Evolutionary conservation across 805 yeast species (phyloP).

Genomic region (Blastobotrys mokoenaii): DNA sequence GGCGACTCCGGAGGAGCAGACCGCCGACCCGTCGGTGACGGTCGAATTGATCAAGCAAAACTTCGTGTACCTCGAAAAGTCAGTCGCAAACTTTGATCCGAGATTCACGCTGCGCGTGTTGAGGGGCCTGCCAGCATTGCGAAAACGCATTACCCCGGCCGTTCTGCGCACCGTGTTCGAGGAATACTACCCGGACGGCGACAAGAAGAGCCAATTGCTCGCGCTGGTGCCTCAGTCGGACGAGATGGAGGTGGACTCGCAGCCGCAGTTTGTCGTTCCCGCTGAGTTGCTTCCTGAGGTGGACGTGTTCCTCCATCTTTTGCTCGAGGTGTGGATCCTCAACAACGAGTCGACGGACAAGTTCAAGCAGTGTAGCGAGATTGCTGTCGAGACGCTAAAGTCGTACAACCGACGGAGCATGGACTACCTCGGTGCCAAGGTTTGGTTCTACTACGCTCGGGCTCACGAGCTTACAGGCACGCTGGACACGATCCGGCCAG

Average conservation of each 20-base stretch:
- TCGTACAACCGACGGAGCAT: constrained; percentile 71
- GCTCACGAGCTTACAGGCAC: constrained; percentile 51
- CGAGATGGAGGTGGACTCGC: constrained; percentile 13
- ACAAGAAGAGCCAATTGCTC: constrained; percentile 33
- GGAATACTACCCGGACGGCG: constrained; percentile 44
- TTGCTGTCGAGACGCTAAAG: constrained; percentile 34
- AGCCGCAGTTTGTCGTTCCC: constrained; percentile 5
- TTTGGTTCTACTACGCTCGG: constrained; percentile 86
- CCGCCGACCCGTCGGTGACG: constrained; percentile 6
- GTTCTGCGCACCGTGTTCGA: constrained; percentile 49
- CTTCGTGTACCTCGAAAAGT: constrained; percentile 46
- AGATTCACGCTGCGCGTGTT: constrained; percentile 79
- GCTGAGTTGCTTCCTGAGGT: constrained; percentile 57
- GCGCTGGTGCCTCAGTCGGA: constrained; percentile 27
- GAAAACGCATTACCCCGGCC: constrained; percentile 51
- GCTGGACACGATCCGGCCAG: constrained; percentile 54
- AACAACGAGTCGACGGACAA: constrained; percentile 44
- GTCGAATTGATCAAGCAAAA: constrained; percentile 29
- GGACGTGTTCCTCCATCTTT: constrained; percentile 68
- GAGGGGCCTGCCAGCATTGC: constrained; percentile 69
- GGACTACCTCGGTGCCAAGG: constrained; percentile 79
- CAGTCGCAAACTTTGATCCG: constrained; percentile 70
- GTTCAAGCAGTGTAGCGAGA: constrained; percentile 35
- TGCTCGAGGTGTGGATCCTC: constrained; percentile 68
- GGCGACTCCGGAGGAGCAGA: background rate